phyloP scores from a whole-genome alignment of 2,329 filamentous ascomycete genomes.

The Ramichloridium luteum region DNA sequence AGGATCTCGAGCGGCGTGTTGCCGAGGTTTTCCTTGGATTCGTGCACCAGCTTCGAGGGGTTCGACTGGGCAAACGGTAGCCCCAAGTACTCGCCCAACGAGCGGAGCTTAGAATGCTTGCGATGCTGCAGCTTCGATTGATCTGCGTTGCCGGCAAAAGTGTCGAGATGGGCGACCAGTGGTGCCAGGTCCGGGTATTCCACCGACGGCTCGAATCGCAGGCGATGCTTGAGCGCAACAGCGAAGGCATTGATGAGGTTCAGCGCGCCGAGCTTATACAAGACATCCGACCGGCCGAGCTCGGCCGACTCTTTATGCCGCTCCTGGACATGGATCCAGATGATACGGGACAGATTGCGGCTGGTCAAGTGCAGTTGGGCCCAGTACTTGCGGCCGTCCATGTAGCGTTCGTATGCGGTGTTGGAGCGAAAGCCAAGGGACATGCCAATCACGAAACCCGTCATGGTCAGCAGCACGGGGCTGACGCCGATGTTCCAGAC shows the following conservation, averaged over 20 bases:
- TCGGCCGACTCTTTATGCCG: conserved; percentile 37
- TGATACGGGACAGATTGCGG: conserved; percentile 52
- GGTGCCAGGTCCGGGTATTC: conserved; percentile 62
- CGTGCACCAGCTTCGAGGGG: conserved; percentile 65
- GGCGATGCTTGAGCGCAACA: conserved; percentile 66
- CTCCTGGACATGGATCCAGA: conserved; percentile 68
- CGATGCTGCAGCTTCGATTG: conserved; percentile 29
- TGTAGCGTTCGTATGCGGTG: conserved; percentile 59
- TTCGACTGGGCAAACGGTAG: conserved; percentile 61
- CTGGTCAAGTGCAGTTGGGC: conserved; percentile 42
- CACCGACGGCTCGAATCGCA: conserved; percentile 72
- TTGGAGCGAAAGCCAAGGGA: conserved; percentile 64
- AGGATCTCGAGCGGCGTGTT: conserved; percentile 77
- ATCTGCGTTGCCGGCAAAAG: conserved; percentile 53
- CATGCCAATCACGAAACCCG: conserved; percentile 70
- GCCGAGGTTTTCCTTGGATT: conserved; percentile 57
- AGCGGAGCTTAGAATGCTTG: conserved; percentile 18
- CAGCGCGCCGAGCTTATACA: conserved; percentile 61
- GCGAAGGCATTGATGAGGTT: conserved; percentile 69
- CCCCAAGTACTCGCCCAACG: conserved; percentile 57
- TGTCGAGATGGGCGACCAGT: conserved; percentile 60
- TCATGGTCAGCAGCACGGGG: conserved; percentile 59
- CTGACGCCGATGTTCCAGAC: conserved; percentile 41
- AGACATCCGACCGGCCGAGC: conserved; percentile 50
- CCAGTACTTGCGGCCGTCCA: conserved; percentile 53